Evolutionary conservation across 129 eudicot genomes (phyloP).

Genomic region (Scalesia atractyloides): DNA sequence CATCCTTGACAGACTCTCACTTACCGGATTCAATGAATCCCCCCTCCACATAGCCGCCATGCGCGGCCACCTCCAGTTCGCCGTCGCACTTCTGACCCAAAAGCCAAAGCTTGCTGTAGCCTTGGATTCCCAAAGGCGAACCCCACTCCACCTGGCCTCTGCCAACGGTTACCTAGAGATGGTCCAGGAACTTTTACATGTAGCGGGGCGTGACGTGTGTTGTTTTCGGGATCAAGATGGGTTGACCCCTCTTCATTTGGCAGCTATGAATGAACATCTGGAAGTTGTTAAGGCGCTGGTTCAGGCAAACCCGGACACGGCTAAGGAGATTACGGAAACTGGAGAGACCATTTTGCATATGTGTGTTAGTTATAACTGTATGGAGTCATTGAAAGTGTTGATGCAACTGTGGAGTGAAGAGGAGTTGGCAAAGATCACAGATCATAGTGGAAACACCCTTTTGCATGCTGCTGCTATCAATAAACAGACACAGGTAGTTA

Average conservation of each 20-base stretch:
- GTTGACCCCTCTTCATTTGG: conserved; percentile 29
- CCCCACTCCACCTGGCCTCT: conserved; percentile 32
- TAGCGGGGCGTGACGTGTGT: not conserved
- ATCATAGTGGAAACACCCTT: conserved; percentile 41
- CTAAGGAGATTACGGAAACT: conserved; percentile 7
- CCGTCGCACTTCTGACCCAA: conserved; percentile 1
- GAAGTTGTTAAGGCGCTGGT: conserved; percentile 31
- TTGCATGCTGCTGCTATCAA: conserved; percentile 39
- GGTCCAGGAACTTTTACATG: conserved; percentile 18
- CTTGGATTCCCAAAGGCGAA: conserved; percentile 18
- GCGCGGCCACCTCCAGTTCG: conserved; percentile 29
- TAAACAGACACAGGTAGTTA: conserved; percentile 34
- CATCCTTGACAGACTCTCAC: conserved; percentile 30
- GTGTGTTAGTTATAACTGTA: conserved; percentile 31
- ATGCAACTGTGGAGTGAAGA: conserved; percentile 16
- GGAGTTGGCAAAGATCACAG: conserved; percentile 23
- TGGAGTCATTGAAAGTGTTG: conserved; percentile 37
- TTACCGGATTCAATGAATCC: conserved; percentile 27
- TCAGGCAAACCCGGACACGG: conserved; percentile 10
- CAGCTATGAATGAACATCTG: conserved; percentile 33
- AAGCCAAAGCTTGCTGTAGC: conserved; percentile 22
- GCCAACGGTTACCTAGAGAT: conserved; percentile 20
- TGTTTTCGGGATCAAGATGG: conserved; percentile 28
- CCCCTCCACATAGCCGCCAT: conserved; percentile 35
- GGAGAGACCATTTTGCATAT: conserved; percentile 33